phyloP scores from a whole-genome alignment of 2,329 filamentous ascomycete species.

The Verruconis gallopava region DNA sequence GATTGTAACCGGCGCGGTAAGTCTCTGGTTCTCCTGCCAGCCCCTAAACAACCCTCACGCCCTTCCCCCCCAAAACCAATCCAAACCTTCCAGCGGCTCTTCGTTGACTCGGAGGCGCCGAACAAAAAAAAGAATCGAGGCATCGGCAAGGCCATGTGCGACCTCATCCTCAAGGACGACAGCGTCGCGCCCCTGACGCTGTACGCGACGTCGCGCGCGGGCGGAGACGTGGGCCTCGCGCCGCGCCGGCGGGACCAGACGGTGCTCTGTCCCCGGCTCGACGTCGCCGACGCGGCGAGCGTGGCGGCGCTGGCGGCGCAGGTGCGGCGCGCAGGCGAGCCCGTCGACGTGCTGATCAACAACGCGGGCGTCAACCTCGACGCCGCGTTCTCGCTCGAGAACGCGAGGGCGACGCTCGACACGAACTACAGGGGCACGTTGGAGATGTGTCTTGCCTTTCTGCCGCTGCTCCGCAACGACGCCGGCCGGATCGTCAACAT shows the following conservation, averaged over 20 bases:
- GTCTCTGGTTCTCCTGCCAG: too few species aligned
- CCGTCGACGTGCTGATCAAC: constrained; percentile 24
- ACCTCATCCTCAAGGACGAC: constrained; percentile 17
- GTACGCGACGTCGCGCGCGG: constrained; percentile 22
- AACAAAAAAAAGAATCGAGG: constrained; percentile 21
- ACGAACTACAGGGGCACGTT: constrained; percentile 24
- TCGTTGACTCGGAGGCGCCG: too few species aligned
- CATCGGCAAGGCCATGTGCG: constrained; percentile 23
- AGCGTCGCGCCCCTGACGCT: constrained; percentile 17
- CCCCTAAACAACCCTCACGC: background rate
- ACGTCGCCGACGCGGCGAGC: background rate
- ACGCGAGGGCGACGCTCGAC: constrained; percentile 20
- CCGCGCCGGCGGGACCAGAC: background rate
- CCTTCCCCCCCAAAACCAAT: background rate
- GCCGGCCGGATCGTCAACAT: constrained; percentile 25
- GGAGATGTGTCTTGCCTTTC: background rate
- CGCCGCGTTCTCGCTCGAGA: constrained; percentile 16
- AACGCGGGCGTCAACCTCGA: constrained; percentile 25
- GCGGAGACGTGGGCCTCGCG: constrained; percentile 18
- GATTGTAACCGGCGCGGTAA: constrained; percentile 23
- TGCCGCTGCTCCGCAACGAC: constrained; percentile 13
- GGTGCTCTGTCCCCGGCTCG: background rate
- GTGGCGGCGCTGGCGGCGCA: background rate
- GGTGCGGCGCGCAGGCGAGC: constrained; percentile 1
- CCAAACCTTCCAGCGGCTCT: too few species aligned